Evolutionary conservation across 2,329 filamentous ascomycete species (phyloP).

Genomic region (Sporothrix schenckii): DNA sequence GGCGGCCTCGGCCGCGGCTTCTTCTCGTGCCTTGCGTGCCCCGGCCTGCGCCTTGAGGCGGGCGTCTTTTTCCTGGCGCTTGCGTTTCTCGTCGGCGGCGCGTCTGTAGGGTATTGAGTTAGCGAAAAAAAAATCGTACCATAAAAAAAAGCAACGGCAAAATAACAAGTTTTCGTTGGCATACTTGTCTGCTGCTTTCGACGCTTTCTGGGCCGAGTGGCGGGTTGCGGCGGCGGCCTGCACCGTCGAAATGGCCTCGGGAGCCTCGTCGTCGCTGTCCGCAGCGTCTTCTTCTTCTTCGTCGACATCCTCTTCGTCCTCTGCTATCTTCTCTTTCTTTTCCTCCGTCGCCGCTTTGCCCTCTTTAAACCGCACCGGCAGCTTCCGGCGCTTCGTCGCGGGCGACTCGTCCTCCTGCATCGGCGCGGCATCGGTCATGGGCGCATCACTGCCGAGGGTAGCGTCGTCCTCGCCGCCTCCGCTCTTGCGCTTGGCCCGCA

Average conservation of each 20-base stretch:
- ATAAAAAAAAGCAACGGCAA: neutral
- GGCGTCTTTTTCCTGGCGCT: slow-evolving; percentile 58
- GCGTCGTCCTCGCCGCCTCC: slow-evolving; percentile 9
- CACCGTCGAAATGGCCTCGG: slow-evolving; percentile 60
- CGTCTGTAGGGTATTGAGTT: slow-evolving; percentile 45
- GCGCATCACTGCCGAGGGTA: neutral
- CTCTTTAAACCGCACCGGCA: slow-evolving; percentile 38
- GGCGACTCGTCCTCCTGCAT: slow-evolving; percentile 8
- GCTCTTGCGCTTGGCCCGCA: slow-evolving; percentile 32
- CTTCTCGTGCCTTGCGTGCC: slow-evolving; percentile 45
- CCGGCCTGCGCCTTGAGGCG: slow-evolving; percentile 60
- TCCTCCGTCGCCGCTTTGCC: neutral
- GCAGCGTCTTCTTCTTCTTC: slow-evolving; percentile 43
- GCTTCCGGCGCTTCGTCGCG: slow-evolving; percentile 29
- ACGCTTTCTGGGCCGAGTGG: slow-evolving; percentile 51
- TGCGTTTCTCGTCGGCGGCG: slow-evolving; percentile 56
- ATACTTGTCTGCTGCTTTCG: slow-evolving; percentile 57
- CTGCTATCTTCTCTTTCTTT: slow-evolving; percentile 16
- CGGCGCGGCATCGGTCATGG: slow-evolving; percentile 6
- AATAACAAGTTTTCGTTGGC: slow-evolving; percentile 36
- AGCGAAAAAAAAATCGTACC: neutral
- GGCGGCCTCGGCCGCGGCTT: slow-evolving; percentile 36
- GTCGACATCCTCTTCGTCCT: slow-evolving; percentile 28
- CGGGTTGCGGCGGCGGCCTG: slow-evolving; percentile 53
- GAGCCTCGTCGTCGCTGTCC: slow-evolving; percentile 60